Base-by-base conservation (phyloP, 768 basidiomycete genomes). In the Sporobolomyces roseus region DNA sequence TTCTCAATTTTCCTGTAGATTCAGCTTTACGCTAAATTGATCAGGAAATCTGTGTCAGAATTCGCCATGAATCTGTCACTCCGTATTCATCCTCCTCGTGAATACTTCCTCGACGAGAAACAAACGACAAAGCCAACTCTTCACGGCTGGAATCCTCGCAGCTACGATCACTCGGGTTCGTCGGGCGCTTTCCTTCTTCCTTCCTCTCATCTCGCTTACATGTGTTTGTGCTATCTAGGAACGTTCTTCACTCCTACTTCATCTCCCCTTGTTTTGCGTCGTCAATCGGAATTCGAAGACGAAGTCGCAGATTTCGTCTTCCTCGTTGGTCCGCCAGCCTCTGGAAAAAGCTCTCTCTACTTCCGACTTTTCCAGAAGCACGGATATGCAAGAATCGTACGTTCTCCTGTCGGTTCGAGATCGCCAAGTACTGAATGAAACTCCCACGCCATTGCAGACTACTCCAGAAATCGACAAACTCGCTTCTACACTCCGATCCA, bases 261-360 rank as follows among this genome's bases (percentile, higher is more conserved):
- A 21, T 13, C 45, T 12, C 58, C 58, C 8, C 27, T 61, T 23
- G 36, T 45, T 50, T 27, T 51, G 36, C 64, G 53, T 2, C 58
- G 5, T 13, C 21, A 33, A 7, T 29, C 32, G 8, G 63, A 55
- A 16, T 54, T 48, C 63, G 63, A 63, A 21, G 30, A 32, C 2
- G 14, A 25, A 3, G 8, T 61, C 46, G 17, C 5, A 35, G 45
- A 63, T 2, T n/a, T 49, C n/a, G 25, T 58, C 46, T 27, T 56
- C 30, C 83, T 88, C 70, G 83, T 85, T 0, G 87, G 87, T 4
- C 81, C 79, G 46, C 87, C 87, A 2, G 82, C 83, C 27, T 78
- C 83, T 2, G 93, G 93, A 46, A 97, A 98, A 78, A 86, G 90
- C 0, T 83, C 87, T 0, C 89, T 96, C 78, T 94, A 83, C 77